Percentiles rank a stretch among this genome's conserved stretches.
These are phyloP conservation scores for Fonsecaea pedrosoi DNA, from an alignment of 2,329 filamentous ascomycete genomes.

Conservation along the genomic window DNA sequence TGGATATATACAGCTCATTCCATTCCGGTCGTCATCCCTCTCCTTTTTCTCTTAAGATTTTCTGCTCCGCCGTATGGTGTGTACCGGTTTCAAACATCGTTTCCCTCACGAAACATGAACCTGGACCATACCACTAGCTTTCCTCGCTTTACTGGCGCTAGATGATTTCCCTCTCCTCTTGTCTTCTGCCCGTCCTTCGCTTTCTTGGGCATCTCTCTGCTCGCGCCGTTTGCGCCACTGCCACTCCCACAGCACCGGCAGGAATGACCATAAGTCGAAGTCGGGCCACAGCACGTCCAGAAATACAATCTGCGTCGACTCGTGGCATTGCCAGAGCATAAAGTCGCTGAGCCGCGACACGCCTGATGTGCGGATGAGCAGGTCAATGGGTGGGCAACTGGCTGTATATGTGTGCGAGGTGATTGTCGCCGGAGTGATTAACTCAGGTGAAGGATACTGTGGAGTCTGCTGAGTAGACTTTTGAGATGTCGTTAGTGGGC, in stretches of 20 bases:
- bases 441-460: conserved; percentile 76
- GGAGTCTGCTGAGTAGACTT: conserved; percentile 42
- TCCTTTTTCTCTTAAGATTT: background rate
- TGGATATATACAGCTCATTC: too few relatives aligned
- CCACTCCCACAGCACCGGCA: conserved; percentile 94
- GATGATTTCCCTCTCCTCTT: background rate
- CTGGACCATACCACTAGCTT: background rate
- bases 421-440: conserved; percentile 81
- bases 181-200: background rate
- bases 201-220: conserved; percentile 10
- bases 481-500: background rate
- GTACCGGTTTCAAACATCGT: background rate
- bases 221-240: conserved; percentile 62
- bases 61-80: background rate
- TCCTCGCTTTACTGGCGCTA: background rate
- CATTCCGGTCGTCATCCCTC: background rate
- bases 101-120: conserved; percentile 1
- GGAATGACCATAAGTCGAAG: conserved; percentile 90
- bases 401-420: conserved; percentile 88
- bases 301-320: conserved; percentile 91
- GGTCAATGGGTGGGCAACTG: conserved; percentile 82
- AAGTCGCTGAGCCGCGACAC: conserved; percentile 94
- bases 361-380: conserved; percentile 90
- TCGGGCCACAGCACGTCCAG: conserved; percentile 93
- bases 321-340: conserved; percentile 98